Evolutionary conservation across 169 alveolate genomes (phyloP).

Genomic region (Plasmodium billcollinsi): DNA sequence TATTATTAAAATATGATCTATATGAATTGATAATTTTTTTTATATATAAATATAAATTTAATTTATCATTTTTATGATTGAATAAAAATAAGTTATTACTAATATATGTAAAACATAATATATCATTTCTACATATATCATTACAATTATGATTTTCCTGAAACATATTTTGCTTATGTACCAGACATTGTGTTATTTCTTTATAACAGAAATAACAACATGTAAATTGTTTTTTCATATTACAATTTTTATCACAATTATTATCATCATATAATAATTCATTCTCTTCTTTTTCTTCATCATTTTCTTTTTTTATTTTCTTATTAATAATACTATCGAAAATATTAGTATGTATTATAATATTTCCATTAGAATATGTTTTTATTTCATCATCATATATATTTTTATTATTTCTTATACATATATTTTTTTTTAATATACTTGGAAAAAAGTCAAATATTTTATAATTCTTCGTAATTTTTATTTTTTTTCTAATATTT

Average conservation of each 20-base stretch:
- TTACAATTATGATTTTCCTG: constrained; percentile 9
- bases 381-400: constrained; percentile 4
- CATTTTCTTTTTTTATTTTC: constrained; percentile 29
- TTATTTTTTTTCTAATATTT: constrained; percentile 5
- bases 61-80: constrained; percentile 47
- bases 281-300: constrained; percentile 22
- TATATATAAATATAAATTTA: constrained; percentile 27
- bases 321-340: constrained; percentile 63
- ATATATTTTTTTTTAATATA: constrained; percentile 17
- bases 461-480: constrained; percentile 35
- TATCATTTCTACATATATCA: constrained; percentile 2
- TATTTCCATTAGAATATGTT: background rate
- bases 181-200: constrained; percentile 14
- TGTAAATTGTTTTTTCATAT: constrained; percentile 14
- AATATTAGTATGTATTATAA: constrained; percentile 33
- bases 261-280: too few relatives aligned
- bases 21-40: constrained; percentile 41
- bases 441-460: constrained; percentile 48
- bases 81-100: constrained; percentile 13
- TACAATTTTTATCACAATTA: background rate
- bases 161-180: constrained; percentile 16
- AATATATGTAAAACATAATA: constrained; percentile 30
- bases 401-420: background rate
- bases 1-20: constrained; percentile 21
- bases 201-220: constrained; percentile 37